phyloP scores from a whole-genome alignment of 2,329 filamentous ascomycete genomes.

The Cercospora sojina region DNA sequence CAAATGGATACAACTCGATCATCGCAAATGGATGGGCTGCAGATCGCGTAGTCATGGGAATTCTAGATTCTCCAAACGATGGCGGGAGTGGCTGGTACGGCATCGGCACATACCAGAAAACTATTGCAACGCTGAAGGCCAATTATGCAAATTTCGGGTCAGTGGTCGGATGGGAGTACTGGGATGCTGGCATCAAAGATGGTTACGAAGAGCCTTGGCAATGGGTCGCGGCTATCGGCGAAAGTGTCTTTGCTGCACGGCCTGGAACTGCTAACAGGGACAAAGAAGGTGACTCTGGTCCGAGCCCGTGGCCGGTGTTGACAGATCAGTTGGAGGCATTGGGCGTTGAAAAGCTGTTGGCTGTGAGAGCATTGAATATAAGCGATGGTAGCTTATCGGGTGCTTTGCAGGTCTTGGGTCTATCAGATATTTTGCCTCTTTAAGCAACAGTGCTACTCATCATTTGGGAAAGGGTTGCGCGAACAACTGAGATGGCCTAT shows the following conservation, averaged over 20 bases:
- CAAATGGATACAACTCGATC: conserved; percentile 31
- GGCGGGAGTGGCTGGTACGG: conserved; percentile 33
- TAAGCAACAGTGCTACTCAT: background rate
- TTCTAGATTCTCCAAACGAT: conserved; percentile 30
- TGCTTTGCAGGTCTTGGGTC: conserved; percentile 24
- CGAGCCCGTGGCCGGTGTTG: conserved; percentile 25
- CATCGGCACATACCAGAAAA: conserved; percentile 22
- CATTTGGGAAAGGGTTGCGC: background rate
- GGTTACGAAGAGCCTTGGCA: conserved; percentile 22
- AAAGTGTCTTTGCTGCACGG: conserved; percentile 17
- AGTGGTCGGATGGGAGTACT: conserved; percentile 36
- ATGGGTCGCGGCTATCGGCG: conserved; percentile 26
- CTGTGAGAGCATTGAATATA: conserved; percentile 29
- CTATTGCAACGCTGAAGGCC: conserved; percentile 26
- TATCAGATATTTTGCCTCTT: conserved; percentile 1
- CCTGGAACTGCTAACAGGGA: conserved; percentile 5
- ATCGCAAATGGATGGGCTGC: conserved; percentile 29
- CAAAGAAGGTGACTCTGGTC: conserved; percentile 11
- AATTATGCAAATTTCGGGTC: conserved; percentile 32
- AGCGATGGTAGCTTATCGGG: conserved; percentile 24
- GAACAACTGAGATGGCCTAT: background rate
- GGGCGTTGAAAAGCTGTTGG: conserved; percentile 21
- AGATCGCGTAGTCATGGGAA: conserved; percentile 31
- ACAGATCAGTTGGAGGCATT: conserved; percentile 21
- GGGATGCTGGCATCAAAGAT: conserved; percentile 28